Evolutionary conservation across 805 yeast genomes (phyloP).

Genomic region (Komagataella pseudopastoris): DNA sequence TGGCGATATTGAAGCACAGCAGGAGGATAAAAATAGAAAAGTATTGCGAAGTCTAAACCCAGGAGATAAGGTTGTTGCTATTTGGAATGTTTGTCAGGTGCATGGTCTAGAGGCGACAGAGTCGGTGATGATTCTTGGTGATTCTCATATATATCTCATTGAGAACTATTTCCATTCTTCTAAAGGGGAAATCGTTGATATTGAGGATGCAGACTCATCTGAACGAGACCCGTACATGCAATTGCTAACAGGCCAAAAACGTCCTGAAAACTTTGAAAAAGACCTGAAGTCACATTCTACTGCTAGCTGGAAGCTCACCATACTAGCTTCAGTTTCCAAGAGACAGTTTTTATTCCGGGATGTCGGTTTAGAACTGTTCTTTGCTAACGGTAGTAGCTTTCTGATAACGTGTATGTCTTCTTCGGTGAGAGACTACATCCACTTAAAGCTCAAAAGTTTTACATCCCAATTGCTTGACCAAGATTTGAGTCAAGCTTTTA

Average conservation of each 20-base stretch:
- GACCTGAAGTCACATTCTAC: constrained; percentile 27
- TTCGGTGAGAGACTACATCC: constrained; percentile 41
- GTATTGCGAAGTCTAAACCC: constrained; percentile 54
- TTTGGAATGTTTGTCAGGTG: constrained; percentile 67
- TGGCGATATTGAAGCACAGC: constrained; percentile 18
- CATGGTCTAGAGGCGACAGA: constrained; percentile 69
- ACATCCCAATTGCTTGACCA: constrained; percentile 36
- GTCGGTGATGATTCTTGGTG: constrained; percentile 61
- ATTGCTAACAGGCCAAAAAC: constrained; percentile 39
- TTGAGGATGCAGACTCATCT: constrained; percentile 47
- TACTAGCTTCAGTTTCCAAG: constrained; percentile 52
- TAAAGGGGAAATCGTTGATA: constrained; percentile 45
- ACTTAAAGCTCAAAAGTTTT: constrained; percentile 32
- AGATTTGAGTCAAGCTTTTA: constrained; percentile 40
- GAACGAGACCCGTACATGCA: constrained; percentile 59
- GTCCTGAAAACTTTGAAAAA: constrained; percentile 9
- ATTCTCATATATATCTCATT: constrained; percentile 49
- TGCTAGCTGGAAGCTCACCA: constrained; percentile 45
- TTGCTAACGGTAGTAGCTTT: constrained; percentile 58
- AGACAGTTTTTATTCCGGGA: constrained; percentile 68
- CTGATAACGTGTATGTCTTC: constrained; percentile 50
- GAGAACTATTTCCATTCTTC: constrained; percentile 52
- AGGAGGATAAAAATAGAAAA: constrained; percentile 63
- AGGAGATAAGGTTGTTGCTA: constrained; percentile 36
- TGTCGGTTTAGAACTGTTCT: constrained; percentile 69